phyloP scores from a whole-genome alignment of 2,329 filamentous ascomycete species.

The Macrophomina pseudophaseolina region DNA sequence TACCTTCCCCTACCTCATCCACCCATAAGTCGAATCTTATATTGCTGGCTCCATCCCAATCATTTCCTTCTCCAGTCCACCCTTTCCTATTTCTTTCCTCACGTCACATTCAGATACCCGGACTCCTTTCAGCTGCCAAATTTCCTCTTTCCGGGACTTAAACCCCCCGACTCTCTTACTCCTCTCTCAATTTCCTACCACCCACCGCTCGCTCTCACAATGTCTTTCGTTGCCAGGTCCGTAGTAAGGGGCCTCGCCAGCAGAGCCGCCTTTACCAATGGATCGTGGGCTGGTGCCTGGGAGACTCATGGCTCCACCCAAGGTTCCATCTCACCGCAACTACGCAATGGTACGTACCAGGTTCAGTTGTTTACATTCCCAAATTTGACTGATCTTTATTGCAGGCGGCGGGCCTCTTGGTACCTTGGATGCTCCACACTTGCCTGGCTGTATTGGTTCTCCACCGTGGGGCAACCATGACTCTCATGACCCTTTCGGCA shows the following conservation, averaged over 20 bases:
- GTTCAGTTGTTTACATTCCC: background rate
- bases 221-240: conserved; percentile 25
- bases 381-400: background rate
- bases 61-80: background rate
- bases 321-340: conserved; percentile 7
- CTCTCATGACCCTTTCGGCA: conserved; percentile 15
- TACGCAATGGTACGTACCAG: conserved; percentile 8
- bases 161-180: no score
- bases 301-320: conserved; percentile 11
- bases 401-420: conserved; percentile 13
- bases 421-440: conserved; percentile 13
- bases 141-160: background rate
- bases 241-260: conserved; percentile 13
- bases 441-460: background rate
- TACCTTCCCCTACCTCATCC: background rate
- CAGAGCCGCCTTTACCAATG: conserved; percentile 10
- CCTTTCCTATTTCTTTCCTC: background rate
- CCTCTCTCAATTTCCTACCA: background rate
- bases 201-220: background rate
- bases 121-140: background rate
- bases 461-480: conserved; percentile 6
- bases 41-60: conserved; percentile 1
- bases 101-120: background rate
- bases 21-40: background rate
- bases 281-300: conserved; percentile 13